Conservation (phyloP, 257 asterid species). For the Coffea canephora region DNA sequence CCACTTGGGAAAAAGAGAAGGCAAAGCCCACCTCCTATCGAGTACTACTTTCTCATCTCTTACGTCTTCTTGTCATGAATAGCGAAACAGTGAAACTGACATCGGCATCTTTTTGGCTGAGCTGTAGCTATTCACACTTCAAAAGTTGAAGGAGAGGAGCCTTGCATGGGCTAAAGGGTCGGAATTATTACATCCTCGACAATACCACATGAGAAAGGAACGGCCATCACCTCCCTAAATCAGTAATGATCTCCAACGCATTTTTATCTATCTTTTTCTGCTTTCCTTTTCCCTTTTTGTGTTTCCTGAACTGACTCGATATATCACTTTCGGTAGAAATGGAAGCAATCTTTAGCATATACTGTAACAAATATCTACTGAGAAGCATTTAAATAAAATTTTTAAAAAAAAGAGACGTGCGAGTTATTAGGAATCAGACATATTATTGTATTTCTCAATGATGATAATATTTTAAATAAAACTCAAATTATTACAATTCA, state of each 20-base stretch:
- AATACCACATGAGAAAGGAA: constrained; percentile 20
- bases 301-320: not conserved
- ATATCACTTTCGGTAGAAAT: not conserved
- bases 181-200: constrained; percentile 17
- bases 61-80: not conserved
- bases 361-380: not conserved
- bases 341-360: not conserved
- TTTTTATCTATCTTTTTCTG: not conserved
- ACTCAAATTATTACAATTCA: no score
- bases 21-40: constrained; percentile 4
- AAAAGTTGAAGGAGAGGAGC: not conserved
- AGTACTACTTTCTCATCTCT: not conserved
- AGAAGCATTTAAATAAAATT: not conserved
- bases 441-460: no score
- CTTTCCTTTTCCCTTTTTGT: not conserved
- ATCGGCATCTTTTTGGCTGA: constrained; percentile 15
- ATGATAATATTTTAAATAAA: no score
- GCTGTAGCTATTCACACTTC: constrained; percentile 3
- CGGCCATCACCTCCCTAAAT: not conserved
- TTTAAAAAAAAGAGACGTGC: not conserved
- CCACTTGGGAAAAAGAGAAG: constrained; percentile 16
- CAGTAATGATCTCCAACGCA: not conserved
- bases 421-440: no score
- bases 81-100: not conserved
- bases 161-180: not conserved